phyloP scores from a whole-genome alignment of 2,329 filamentous ascomycete species.

The Sarocladiaceae sp. region DNA sequence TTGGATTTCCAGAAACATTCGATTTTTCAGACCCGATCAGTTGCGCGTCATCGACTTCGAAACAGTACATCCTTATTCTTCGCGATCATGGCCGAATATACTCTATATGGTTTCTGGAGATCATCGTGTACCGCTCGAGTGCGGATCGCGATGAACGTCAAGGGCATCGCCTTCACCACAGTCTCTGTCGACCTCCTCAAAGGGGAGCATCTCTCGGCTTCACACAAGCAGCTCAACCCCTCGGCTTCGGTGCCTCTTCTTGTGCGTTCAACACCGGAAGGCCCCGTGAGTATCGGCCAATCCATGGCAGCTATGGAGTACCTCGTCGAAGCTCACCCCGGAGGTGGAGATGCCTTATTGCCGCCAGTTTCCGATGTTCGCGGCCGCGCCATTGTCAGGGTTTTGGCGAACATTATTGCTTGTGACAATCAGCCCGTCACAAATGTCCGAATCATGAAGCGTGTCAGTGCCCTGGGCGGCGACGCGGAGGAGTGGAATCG shows the following conservation, averaged over 20 bases:
- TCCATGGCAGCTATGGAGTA: conserved; percentile 59
- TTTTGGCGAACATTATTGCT: conserved; percentile 48
- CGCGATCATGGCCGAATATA: conserved; percentile 21
- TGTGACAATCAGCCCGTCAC: conserved; percentile 58
- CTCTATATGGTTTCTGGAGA: conserved; percentile 56
- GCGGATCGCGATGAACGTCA: conserved; percentile 55
- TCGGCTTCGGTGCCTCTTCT: conserved; percentile 52
- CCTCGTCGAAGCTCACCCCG: conserved; percentile 50
- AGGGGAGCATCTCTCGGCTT: conserved; percentile 41
- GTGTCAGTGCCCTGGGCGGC: conserved; percentile 21
- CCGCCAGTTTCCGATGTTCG: conserved; percentile 35
- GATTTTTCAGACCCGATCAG: too few species aligned
- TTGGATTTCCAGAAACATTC: too few species aligned
- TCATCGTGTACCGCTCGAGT: conserved; percentile 60
- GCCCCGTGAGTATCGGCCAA: conserved; percentile 38
- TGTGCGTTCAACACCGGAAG: conserved; percentile 22
- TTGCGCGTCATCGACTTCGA: too few species aligned
- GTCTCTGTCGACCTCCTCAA: conserved; percentile 50
- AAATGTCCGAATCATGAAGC: conserved; percentile 12
- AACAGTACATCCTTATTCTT: too few species aligned
- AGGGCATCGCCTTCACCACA: conserved; percentile 43
- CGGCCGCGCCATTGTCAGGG: conserved; percentile 45
- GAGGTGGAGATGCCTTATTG: conserved; percentile 32
- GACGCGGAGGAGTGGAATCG: conserved; percentile 45
- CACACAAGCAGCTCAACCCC: conserved; percentile 47